Base-by-base conservation (phyloP, 441 rosid species). In the Biscutella laevigata region DNA sequence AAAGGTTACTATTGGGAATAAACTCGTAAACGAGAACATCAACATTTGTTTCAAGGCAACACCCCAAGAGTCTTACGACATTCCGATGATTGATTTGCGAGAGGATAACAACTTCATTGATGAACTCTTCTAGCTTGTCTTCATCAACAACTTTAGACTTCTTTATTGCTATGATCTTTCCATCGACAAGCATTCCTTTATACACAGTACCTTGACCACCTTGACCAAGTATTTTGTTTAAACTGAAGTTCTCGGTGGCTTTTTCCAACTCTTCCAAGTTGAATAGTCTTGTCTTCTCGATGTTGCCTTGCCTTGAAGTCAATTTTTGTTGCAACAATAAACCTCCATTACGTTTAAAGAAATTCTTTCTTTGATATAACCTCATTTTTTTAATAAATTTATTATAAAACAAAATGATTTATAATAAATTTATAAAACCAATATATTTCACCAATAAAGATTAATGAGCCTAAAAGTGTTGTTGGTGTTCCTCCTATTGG, bases 151-250 rank as follows among this genome's bases (percentile, higher is more conserved):
- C 47, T 42, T 22, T 42, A 2, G 28, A 21, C 17, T 22, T 42
- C 4, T 42, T 42, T 3, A 42, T 29, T 1, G 28, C 47, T 10
- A 42, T 29, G 6, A 42, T 42, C 5, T 17, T 42, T 21, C 47
- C 47, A 21, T 42, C 47, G 7, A 41, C 0, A n/a, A n/a, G n/a
- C n/a, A n/a, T n/a, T n/a, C n/a, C n/a, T n/a, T n/a, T n/a, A n/a
- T n/a, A n/a, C n/a, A 22, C 28, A 6, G 48, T 42, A 21, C 48
- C 48, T 42, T 42, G 50, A 25, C 49, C 49, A 3, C 49, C 49
- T 4, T 43, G 33, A 0, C 50, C 34, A 13, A 44, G 22, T 7
- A 44, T 27, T 13, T 34, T 26, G 4, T 8, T 44, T 44, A 15
- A 0, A 7, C 50, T 26, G 5, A 26, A 44, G 12, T 44, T 44